A percentile compares a stretch with the other conserved stretches of the same genome.
phyloP scores from a whole-genome alignment of 805 yeast species.

The Wickerhamiella domercqiae region DNA sequence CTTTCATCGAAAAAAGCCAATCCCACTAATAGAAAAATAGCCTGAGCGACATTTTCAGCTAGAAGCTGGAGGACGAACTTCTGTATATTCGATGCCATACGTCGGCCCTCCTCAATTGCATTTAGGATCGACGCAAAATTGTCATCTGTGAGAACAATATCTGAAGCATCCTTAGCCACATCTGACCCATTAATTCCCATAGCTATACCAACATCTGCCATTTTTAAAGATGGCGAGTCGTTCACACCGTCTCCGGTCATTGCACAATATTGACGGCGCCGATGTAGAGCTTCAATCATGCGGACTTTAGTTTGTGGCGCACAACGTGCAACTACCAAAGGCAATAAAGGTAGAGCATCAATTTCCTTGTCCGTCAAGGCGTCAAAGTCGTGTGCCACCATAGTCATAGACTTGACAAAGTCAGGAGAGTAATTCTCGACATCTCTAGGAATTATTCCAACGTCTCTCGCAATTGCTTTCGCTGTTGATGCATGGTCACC shows the following conservation, averaged over 20 bases:
- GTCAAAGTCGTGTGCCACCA: conserved; percentile 65
- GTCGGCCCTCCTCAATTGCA: conserved; percentile 67
- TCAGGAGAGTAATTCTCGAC: conserved; percentile 36
- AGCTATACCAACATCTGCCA: conserved; percentile 69
- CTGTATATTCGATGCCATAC: conserved; percentile 66
- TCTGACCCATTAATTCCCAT: conserved; percentile 74
- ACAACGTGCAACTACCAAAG: conserved; percentile 68
- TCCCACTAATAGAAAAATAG: conserved; percentile 52
- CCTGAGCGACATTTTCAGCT: conserved; percentile 61
- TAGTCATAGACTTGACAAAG: conserved; percentile 49
- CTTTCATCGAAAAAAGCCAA: conserved; percentile 50
- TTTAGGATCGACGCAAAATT: conserved; percentile 65
- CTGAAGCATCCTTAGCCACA: conserved; percentile 74
- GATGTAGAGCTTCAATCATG: conserved; percentile 63
- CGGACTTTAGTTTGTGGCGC: conserved; percentile 72
- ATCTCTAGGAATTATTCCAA: conserved; percentile 56
- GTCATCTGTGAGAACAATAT: conserved; percentile 60
- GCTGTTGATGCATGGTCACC: conserved; percentile 76
- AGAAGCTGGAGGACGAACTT: conserved; percentile 61
- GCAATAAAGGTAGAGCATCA: conserved; percentile 49
- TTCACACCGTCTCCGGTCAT: conserved; percentile 81
- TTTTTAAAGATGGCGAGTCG: conserved; percentile 63
- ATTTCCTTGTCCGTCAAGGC: conserved; percentile 41
- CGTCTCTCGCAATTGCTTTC: conserved; percentile 64
- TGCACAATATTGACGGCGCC: conserved; percentile 48